These are phyloP conservation scores for Letharia columbiana DNA, from an alignment of 495 filamentous ascomycete genomes.

Conservation along the genomic window DNA sequence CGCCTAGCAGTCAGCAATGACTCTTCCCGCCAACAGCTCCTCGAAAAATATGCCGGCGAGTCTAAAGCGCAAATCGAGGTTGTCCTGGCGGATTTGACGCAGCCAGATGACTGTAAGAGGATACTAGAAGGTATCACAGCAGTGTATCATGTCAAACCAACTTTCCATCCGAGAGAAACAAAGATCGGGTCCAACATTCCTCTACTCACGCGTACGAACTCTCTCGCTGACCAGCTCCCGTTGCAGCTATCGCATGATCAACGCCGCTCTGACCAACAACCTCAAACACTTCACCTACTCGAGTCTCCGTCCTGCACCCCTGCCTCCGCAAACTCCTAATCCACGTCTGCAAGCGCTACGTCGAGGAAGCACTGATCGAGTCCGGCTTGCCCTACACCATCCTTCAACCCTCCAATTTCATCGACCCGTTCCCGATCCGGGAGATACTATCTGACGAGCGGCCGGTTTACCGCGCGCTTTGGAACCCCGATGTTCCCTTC, in stretches of 20 bases:
- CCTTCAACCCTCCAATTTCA: constrained; percentile 32
- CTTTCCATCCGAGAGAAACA: constrained; percentile 28
- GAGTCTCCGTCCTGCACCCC: constrained; percentile 25
- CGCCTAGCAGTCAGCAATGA: constrained; percentile 27
- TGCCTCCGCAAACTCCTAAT: constrained; percentile 32
- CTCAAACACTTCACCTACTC: constrained; percentile 30
- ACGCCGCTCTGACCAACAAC: constrained; percentile 26
- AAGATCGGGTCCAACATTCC: constrained; percentile 19
- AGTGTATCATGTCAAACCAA: constrained; percentile 20
- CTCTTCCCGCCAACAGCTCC: constrained; percentile 17
- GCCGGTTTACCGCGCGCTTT: neutral
- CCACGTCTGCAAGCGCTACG: constrained; percentile 31
- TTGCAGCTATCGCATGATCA: constrained; percentile 27
- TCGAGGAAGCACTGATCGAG: constrained; percentile 31
- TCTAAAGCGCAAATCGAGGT: constrained; percentile 23
- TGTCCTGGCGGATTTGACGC: constrained; percentile 25
- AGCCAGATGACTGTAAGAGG: constrained; percentile 17
- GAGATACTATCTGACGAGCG: constrained; percentile 16
- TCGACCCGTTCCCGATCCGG: constrained; percentile 28
- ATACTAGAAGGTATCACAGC: constrained; percentile 25
- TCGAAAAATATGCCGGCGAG: constrained; percentile 14
- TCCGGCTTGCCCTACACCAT: constrained; percentile 30
- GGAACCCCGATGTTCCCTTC: neutral
- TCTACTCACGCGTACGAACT: neutral
- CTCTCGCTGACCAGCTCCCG: neutral